Evolutionary conservation across 1,284 basidiomycete species (phyloP).

Genomic region (Cryptococcus sp.): DNA sequence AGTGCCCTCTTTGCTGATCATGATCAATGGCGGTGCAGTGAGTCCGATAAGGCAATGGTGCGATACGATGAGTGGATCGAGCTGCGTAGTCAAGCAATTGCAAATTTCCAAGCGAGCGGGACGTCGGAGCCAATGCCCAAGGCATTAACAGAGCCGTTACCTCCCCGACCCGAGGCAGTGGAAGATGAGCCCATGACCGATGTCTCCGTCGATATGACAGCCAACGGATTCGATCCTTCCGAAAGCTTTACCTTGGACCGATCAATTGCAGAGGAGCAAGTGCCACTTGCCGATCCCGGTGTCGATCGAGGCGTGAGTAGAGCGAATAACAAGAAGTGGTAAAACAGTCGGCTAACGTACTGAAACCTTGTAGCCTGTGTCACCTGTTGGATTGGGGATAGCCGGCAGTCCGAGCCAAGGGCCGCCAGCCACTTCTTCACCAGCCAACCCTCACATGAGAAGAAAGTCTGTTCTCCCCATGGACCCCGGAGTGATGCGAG

Average conservation of each 20-base stretch:
- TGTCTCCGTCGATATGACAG: conserved; percentile 81
- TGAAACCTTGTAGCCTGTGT: conserved; percentile 28
- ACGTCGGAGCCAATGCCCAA: conserved; percentile 67
- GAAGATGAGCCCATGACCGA: conserved; percentile 83
- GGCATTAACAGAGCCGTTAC: conserved; percentile 71
- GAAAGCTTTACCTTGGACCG: conserved; percentile 68
- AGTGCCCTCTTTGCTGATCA: background rate
- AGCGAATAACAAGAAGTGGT: conserved; percentile 2
- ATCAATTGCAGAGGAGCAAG: conserved; percentile 72
- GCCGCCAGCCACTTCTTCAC: conserved; percentile 15
- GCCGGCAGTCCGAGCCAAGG: conserved; percentile 11
- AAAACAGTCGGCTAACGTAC: too few species aligned
- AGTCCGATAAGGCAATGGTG: conserved; percentile 75
- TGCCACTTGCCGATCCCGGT: conserved; percentile 85
- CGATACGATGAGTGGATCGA: conserved; percentile 83
- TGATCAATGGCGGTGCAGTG: conserved; percentile 57
- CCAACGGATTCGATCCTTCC: conserved; percentile 75
- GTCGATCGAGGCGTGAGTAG: conserved; percentile 60
- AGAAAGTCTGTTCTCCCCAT: conserved; percentile 59
- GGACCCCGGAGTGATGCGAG: conserved; percentile 81
- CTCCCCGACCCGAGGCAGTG: conserved; percentile 64
- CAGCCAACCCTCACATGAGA: conserved; percentile 33
- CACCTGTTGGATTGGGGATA: conserved; percentile 31
- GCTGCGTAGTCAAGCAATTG: conserved; percentile 69
- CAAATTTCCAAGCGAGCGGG: conserved; percentile 66